Conservation (phyloP, 2,329 filamentous ascomycete genomes). For the Emergomyces orientalis region DNA sequence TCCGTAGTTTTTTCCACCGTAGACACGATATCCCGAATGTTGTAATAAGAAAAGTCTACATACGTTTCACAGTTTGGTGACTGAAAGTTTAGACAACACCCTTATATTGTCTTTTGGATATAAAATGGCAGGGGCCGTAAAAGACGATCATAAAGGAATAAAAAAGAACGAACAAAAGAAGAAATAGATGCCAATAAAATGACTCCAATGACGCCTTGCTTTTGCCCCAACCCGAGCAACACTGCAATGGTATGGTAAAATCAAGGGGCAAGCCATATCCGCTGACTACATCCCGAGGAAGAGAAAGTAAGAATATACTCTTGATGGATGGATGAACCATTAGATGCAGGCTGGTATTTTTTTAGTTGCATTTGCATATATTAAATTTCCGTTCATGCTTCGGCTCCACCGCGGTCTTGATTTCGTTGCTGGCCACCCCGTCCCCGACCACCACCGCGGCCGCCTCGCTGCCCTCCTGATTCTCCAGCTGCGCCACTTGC, state of each 20-base stretch:
- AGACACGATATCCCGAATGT: not conserved
- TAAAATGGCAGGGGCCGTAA: constrained; percentile 1
- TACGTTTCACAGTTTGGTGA: constrained; percentile 1
- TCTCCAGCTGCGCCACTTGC: constrained; percentile 18
- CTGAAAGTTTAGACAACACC: not conserved
- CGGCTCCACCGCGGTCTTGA: constrained; percentile 18
- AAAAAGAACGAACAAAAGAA: not conserved
- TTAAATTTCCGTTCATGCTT: constrained; percentile 4
- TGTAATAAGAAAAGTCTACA: not conserved
- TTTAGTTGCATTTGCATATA: constrained; percentile 1
- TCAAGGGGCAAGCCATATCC: not conserved
- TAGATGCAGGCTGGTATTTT: constrained; percentile 2
- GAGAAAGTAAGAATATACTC: not conserved
- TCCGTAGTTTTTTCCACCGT: no score
- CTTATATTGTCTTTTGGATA: not conserved
- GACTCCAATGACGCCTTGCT: constrained; percentile 19
- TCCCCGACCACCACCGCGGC: constrained; percentile 37
- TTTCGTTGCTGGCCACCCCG: constrained; percentile 31
- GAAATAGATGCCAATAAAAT: constrained; percentile 1
- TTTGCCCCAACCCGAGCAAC: constrained; percentile 15
- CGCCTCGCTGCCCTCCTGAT: constrained; percentile 29
- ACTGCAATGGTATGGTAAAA: constrained; percentile 5
- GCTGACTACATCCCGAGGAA: not conserved
- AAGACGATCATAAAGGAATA: constrained; percentile 4
- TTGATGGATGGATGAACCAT: not conserved